Base-by-base conservation (phyloP, 192 early-diverging fungal genomes). In the Dissophora ornata region DNA sequence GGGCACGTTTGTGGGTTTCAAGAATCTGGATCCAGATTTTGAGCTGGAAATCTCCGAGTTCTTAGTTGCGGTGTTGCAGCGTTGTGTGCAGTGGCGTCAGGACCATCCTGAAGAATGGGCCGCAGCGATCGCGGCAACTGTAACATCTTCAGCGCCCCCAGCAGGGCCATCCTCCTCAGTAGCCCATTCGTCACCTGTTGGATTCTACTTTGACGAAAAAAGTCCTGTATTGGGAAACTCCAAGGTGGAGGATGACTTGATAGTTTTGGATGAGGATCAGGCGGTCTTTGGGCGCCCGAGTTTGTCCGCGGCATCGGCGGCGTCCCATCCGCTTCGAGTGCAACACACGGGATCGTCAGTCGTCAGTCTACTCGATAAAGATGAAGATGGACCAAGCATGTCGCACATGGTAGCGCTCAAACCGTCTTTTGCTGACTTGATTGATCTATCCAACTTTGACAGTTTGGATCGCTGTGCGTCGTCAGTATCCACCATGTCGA, bases 11-110 rank as follows among this genome's bases (percentile, higher is more conserved):
- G 24, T 54, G 26, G 60, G 47, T 26, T 34, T 50, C 36, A 71
- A 71, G 32, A 38, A 50, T 0, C 8, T 71, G 24, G 28, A 62
- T 30, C 33, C 51, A 26, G 59, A 57, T 3, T 71, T 63, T 32
- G 69, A 71, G 40, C 47, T 62, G 19, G 26, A 29, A 4, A 49
- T 71, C 21, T 71, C 69, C 6, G 52, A 30, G 16, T n/a, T 63
- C 1, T 34, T 71, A 19, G 61, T 63, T 8, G 41, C 29, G 19
- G 24, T 33, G 10, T 30, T 62, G 26, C 16, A 45, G 7, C 25
- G 19, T 1, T 48, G 22, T 30, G 11, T 57, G 32, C 24, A 24
- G 16, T 48, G 38, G 34, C 18, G 49, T 5, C 53, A 44, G 13
- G 54, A 71, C 29, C 18, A 63, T 4, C n/a, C 30, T 10, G 25